Conservation (phyloP, 768 basidiomycete species). For the Boletus coccyginus region DNA sequence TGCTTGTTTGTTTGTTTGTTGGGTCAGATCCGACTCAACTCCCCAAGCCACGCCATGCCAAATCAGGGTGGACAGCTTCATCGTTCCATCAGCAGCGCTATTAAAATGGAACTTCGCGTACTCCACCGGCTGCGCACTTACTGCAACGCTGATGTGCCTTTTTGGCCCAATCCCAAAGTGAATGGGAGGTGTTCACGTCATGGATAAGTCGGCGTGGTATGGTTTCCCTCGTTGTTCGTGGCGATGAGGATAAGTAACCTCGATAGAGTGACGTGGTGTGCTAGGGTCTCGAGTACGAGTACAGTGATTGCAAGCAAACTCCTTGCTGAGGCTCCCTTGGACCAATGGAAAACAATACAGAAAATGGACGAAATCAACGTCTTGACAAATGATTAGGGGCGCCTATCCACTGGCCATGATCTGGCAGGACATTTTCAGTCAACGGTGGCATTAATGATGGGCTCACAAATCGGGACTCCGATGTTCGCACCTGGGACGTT, state of each 20-base stretch:
- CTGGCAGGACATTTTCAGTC: conserved; percentile 1
- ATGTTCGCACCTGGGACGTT: background rate
- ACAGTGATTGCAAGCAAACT: background rate
- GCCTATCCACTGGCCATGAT: background rate
- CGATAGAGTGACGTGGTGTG: background rate
- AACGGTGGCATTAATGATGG: background rate
- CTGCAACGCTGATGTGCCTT: conserved; percentile 9
- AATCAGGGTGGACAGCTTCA: conserved; percentile 7
- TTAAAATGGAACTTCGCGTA: conserved; percentile 17
- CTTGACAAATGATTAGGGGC: background rate
- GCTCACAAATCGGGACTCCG: background rate
- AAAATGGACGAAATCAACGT: background rate
- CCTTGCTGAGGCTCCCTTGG: background rate
- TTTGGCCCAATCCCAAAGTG: conserved; percentile 1
- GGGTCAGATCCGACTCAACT: conserved; percentile 1
- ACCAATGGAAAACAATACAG: background rate
- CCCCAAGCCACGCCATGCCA: background rate
- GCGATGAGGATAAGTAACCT: conserved; percentile 13
- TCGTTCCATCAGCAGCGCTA: conserved; percentile 1
- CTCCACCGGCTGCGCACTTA: background rate
- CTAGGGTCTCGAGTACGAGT: background rate
- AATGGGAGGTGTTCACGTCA: conserved; percentile 16
- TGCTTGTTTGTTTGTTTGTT: background rate
- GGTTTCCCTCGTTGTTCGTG: conserved; percentile 14
- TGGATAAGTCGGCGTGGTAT: conserved; percentile 23